Conservation (phyloP, 345 rosid species). For the Camelina laxa region DNA sequence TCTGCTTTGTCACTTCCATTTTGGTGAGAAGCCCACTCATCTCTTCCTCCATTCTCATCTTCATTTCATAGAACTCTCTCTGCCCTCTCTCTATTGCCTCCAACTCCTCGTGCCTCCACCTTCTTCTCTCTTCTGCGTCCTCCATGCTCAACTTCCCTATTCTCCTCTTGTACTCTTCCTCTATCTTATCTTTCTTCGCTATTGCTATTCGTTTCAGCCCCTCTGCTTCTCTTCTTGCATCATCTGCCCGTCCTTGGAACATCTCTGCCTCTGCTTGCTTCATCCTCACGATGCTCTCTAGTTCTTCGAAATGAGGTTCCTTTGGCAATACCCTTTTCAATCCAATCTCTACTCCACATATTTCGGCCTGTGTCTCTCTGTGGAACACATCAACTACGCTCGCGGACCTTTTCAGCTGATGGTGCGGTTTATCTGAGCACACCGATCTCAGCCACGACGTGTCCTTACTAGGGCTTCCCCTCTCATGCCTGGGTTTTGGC, state of each 20-base stretch:
- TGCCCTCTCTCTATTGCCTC: slow-evolving; percentile 78
- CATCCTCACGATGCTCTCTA: slow-evolving; percentile 84
- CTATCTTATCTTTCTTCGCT: slow-evolving; percentile 76
- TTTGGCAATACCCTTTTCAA: slow-evolving; percentile 51
- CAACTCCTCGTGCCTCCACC: slow-evolving; percentile 70
- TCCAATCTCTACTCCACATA: slow-evolving; percentile 50
- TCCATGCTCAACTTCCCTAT: slow-evolving; percentile 62
- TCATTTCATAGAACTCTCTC: slow-evolving; percentile 74
- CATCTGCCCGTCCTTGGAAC: slow-evolving; percentile 91
- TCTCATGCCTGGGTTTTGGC: slow-evolving; percentile 55
- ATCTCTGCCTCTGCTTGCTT: slow-evolving; percentile 89
- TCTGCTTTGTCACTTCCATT: slow-evolving; percentile 86
- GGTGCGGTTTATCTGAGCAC: slow-evolving; percentile 58
- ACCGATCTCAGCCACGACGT: slow-evolving; percentile 60
- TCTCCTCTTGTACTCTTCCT: slow-evolving; percentile 68
- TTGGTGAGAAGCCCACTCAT: slow-evolving; percentile 76
- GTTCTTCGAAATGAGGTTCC: slow-evolving; percentile 79
- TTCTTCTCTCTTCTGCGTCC: slow-evolving; percentile 69
- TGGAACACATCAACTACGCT: slow-evolving; percentile 57
- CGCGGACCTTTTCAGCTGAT: slow-evolving; percentile 58
- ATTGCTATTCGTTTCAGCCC: slow-evolving; percentile 77
- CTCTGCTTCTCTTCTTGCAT: slow-evolving; percentile 88
- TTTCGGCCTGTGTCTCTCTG: slow-evolving; percentile 53
- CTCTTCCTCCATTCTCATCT: slow-evolving; percentile 90
- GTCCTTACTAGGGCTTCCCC: slow-evolving; percentile 63